These are phyloP conservation scores for Linnemannia elongata DNA, from an alignment of 192 early-diverging fungal species.

Conservation along the genomic window DNA sequence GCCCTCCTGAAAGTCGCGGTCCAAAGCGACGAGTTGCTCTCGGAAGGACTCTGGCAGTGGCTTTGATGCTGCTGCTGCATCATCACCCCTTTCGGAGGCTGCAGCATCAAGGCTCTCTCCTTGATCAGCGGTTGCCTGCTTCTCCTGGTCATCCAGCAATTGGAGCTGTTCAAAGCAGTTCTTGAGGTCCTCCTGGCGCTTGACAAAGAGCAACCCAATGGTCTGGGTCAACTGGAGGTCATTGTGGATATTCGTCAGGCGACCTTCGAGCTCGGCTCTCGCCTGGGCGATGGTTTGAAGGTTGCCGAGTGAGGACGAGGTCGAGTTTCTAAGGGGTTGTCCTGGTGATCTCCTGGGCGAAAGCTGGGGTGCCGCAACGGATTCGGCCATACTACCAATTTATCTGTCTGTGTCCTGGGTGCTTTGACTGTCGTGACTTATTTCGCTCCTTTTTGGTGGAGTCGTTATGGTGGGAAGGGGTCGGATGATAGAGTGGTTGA, in stretches of 20 bases:
- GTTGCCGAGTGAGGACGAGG: conserved; percentile 16
- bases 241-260: conserved; percentile 42
- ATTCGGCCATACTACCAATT: conserved; percentile 16
- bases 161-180: conserved; percentile 44
- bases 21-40: conserved; percentile 36
- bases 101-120: not conserved
- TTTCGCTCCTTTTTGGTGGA: not conserved
- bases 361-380: conserved; percentile 20
- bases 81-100: not conserved
- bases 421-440: not conserved
- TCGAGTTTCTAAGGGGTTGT: not conserved
- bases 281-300: conserved; percentile 42
- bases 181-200: conserved; percentile 54
- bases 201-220: conserved; percentile 48
- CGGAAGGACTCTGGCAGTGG: conserved; percentile 45
- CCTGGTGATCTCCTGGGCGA: conserved; percentile 16
- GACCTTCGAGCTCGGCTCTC: conserved; percentile 42
- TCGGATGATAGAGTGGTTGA: not conserved
- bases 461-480: not conserved
- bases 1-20: conserved; percentile 50
- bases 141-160: conserved; percentile 15
- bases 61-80: conserved; percentile 11
- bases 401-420: not conserved
- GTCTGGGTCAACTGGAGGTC: conserved; percentile 54
- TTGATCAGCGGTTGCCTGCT: conserved; percentile 8